Base-by-base conservation (phyloP, 148 eudicot genomes). In the Silene latifolia region DNA sequence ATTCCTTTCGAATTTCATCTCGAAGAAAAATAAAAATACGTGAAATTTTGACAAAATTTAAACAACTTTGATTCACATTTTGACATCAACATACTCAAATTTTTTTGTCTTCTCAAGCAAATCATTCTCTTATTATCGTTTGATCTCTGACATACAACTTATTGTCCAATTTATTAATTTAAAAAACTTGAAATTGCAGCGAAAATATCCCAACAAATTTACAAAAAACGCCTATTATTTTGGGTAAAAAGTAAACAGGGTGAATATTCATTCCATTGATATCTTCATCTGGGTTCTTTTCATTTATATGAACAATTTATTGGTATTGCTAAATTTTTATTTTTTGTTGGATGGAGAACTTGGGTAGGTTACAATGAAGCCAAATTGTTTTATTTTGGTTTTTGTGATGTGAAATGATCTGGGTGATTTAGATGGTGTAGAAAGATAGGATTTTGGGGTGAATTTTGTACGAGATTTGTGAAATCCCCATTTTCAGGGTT, bases 381-480 rank as follows among this genome's bases (percentile, higher is more conserved):
- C 76, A 72, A 81, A 72, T 72, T 81, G 44, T 23, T 9, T 64
- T 29, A 65, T 68, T 73, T 78, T 82, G 76, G 78, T 56, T 65
- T 60, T 42, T n/a, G 2, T 63, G 61, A 44, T 67, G 71, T 73
- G 62, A 59, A 57, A 66, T 15, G 35, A 69, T 51, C 57, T 75
- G 72, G 74, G 73, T 61, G 7, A 27, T 59, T 20, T 29, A 53
- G 66, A 7, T 71, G 8, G 29, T 69, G 57, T 60, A 46, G 35
- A 79, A 71, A 1, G 2, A 57, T 21, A 35, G 20, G 57, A 59
- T 20, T 32, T 74, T 27, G 67, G 27, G 69, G 42, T 61, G 5
- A 12, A 61, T 61, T 61, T 21, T 9, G 12, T 8, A 27, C 14
- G 21, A 19, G 5, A 61, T 65, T 65, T 48, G 69, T 67, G 47